A percentile compares a stretch with the other conserved stretches of the same genome.
Conservation (phyloP, 1,139 yeast genomes). For the Zygoascus meyerae region DNA sequence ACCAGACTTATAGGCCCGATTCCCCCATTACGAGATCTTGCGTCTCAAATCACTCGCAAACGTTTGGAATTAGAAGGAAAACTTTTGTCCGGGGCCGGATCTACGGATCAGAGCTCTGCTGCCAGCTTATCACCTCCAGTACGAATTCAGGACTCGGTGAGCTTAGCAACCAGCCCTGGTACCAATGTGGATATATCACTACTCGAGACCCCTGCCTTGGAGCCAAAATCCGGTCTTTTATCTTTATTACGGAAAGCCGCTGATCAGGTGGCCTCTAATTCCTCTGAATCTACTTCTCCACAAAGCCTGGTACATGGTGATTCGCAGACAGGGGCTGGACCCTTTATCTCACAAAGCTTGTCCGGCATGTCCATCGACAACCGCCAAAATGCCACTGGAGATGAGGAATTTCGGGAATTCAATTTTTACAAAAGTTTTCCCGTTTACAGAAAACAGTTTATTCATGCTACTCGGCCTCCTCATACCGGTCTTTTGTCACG, state of each 20-base stretch:
- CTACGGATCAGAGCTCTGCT: not conserved
- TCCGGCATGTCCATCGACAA: conserved; percentile 4
- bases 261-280: conserved; percentile 2
- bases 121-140: too few species aligned
- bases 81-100: conserved; percentile 4
- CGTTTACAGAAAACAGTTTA: conserved; percentile 60
- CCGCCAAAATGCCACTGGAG: conserved; percentile 15
- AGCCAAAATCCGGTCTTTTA: conserved; percentile 7
- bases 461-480: conserved; percentile 58
- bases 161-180: not conserved
- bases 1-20: conserved; percentile 1
- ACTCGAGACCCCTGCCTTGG: conserved; percentile 7
- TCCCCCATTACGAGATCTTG: conserved; percentile 1
- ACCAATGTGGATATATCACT: conserved; percentile 9
- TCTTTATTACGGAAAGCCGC: conserved; percentile 6
- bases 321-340: not conserved
- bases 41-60: conserved; percentile 5
- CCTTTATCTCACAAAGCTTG: not conserved
- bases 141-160: not conserved
- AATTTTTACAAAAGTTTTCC: conserved; percentile 76
- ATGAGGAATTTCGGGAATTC: conserved; percentile 25
- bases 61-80: conserved; percentile 8
- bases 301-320: not conserved
- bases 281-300: conserved; percentile 1
- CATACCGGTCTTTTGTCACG: conserved; percentile 44